Percentiles rank a stretch among this genome's conserved stretches.
phyloP scores from a whole-genome alignment of 139 green algal genomes.

The Protoeuglena noctilucae region DNA sequence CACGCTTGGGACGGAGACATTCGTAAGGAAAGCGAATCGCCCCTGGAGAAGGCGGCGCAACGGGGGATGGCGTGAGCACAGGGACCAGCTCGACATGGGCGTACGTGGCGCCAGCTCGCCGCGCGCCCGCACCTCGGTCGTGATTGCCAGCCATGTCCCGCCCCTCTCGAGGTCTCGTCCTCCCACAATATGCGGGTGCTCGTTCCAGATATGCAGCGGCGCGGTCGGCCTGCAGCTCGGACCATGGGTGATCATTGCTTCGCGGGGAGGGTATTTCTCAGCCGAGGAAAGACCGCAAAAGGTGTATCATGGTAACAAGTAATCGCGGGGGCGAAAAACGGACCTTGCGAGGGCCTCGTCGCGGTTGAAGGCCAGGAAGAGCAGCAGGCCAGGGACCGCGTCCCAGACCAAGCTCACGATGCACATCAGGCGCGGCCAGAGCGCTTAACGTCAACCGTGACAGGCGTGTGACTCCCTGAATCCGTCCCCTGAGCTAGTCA shows the following conservation, averaged over 20 bases:
- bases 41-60: not conserved
- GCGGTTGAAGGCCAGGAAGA: slow-evolving; percentile 61
- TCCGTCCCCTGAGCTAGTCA: no score
- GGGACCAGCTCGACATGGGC: slow-evolving; percentile 13
- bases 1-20: slow-evolving; percentile 1
- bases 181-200: slow-evolving; percentile 25
- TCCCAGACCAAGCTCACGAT: slow-evolving; percentile 34
- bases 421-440: no score
- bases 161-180: slow-evolving; percentile 29
- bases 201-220: slow-evolving; percentile 30
- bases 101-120: slow-evolving; percentile 46
- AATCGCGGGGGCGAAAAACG: not conserved
- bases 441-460: no score
- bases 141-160: slow-evolving; percentile 54
- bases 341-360: slow-evolving; percentile 50
- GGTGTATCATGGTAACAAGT: not conserved
- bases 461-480: no score
- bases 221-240: slow-evolving; percentile 30
- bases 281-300: not conserved
- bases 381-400: slow-evolving; percentile 15
- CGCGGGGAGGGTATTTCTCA: not conserved
- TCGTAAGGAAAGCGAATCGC: slow-evolving; percentile 1
- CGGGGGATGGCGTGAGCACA: not conserved
- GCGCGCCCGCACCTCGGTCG: slow-evolving; percentile 25
- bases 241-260: slow-evolving; percentile 1